phyloP scores from a whole-genome alignment of 176 grass and related monocot species.

The Echinochloa phyllopogon region DNA sequence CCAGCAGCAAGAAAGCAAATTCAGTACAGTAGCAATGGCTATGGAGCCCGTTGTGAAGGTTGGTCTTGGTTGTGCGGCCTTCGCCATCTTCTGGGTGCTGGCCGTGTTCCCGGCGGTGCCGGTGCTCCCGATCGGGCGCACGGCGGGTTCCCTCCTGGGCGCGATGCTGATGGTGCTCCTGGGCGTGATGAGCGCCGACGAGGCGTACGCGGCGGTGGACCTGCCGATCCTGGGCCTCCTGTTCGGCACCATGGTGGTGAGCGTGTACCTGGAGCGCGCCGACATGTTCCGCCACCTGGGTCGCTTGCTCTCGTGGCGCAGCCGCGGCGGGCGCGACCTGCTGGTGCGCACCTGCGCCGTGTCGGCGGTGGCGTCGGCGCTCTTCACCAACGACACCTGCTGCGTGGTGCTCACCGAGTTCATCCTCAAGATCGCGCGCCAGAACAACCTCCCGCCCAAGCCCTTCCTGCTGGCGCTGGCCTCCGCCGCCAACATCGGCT shows the following conservation, averaged over 20 bases:
- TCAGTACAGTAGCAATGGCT: slow-evolving; percentile 46
- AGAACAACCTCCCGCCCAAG: slow-evolving; percentile 87
- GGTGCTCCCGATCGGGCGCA: slow-evolving; percentile 81
- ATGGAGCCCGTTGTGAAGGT: slow-evolving; percentile 75
- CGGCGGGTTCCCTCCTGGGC: slow-evolving; percentile 83
- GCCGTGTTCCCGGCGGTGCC: slow-evolving; percentile 96
- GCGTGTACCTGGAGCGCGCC: slow-evolving; percentile 89
- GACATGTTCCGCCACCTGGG: slow-evolving; percentile 93
- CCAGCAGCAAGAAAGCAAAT: too few relatives aligned
- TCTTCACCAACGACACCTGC: slow-evolving; percentile 98
- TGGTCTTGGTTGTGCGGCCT: slow-evolving; percentile 63
- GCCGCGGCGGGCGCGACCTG: slow-evolving; percentile 80
- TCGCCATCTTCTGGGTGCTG: slow-evolving; percentile 90
- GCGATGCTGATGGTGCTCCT: slow-evolving; percentile 95
- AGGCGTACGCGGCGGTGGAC: slow-evolving; percentile 87
- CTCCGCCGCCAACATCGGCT: slow-evolving; percentile 87
- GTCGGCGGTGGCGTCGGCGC: slow-evolving; percentile 69
- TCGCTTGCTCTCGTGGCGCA: slow-evolving; percentile 65
- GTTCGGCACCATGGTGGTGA: slow-evolving; percentile 96
- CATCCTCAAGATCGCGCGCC: slow-evolving; percentile 91
- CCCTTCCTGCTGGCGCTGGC: slow-evolving; percentile 81
- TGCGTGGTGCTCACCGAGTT: slow-evolving; percentile 99
- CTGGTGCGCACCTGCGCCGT: slow-evolving; percentile 76
- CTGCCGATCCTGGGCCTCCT: slow-evolving; percentile 90
- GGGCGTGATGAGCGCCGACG: slow-evolving; percentile 72